Base-by-base conservation (phyloP, 2,329 filamentous ascomycete species). In the Sporothrix curviconia region DNA sequence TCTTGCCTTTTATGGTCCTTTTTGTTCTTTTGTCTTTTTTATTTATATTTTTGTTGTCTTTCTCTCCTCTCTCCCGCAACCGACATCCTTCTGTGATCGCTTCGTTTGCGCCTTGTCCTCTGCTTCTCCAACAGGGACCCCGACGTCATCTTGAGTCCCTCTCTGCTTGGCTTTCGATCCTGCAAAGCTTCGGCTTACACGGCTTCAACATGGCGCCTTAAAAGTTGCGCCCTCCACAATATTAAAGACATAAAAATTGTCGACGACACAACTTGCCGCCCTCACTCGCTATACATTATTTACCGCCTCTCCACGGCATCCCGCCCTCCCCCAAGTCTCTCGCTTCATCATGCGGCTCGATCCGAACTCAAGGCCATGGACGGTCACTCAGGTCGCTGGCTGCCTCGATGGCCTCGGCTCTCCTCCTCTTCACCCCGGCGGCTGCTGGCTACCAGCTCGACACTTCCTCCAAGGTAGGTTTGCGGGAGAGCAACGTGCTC, bases 401-500 rank as follows among this genome's bases (percentile, higher is more conserved):
- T 19, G 43, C 22, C 44, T 19, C 40, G 40, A 46, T 46, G 3
- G 15, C 47, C 32, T 54, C 43, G 4, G 4, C 40, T 1, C 22
- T 58, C 17, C 37, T 59, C 22, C 24, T 56, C 15, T 54, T 51
- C 19, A 12, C 42, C 4, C 9, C 43, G 15, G 44, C 36, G 6
- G 57, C 34, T 5, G 44, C 46, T 15, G 58, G 39, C 32, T 63
- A 63, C 32, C 3, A 57, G 11, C 56, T 63, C 8, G 61, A 63
- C n/a, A 49, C 54, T 1, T 40, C 55, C 9, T 59, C 57, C 7
- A 7, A 47, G 44, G 61, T 59, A n/a, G 1, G 59, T 42, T 49
- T 9, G 11, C n/a, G n/a, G n/a, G n/a, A 32, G 28, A 7, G 11
- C 4, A 12, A 25, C 3, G 42, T n/a, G 22, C 12, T 43, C 25